Conservation (phyloP, 2,329 filamentous ascomycete species). For the Xylariaceae sp. region DNA sequence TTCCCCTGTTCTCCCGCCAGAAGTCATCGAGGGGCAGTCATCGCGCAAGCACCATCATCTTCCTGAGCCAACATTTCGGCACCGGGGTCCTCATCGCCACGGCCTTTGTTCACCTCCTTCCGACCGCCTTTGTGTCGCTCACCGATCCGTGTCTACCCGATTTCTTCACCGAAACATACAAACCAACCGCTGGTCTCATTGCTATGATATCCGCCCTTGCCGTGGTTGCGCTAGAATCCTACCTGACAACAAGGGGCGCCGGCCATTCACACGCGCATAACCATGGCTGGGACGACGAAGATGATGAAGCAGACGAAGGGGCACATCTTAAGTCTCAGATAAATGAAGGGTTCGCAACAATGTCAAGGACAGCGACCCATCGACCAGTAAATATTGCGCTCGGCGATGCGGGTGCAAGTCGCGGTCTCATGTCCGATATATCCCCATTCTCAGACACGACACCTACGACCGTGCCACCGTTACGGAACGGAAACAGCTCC, state of each 20-base stretch:
- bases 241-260: constrained; percentile 69
- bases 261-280: constrained; percentile 58
- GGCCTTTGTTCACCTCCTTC: constrained; percentile 74
- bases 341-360: constrained; percentile 37
- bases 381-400: constrained; percentile 49
- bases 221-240: constrained; percentile 84
- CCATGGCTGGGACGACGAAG: constrained; percentile 46
- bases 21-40: constrained; percentile 46
- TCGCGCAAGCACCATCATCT: constrained; percentile 57
- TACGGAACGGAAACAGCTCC: constrained; percentile 18
- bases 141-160: constrained; percentile 68
- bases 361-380: constrained; percentile 37
- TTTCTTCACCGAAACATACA: constrained; percentile 76
- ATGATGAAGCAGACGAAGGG: constrained; percentile 34
- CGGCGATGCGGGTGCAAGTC: constrained; percentile 47
- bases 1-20: constrained; percentile 62
- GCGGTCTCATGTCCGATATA: constrained; percentile 55
- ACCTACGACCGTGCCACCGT: constrained; percentile 33
- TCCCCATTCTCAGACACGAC: constrained; percentile 57
- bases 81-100: constrained; percentile 84
- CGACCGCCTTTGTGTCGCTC: constrained; percentile 62
- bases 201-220: constrained; percentile 78
- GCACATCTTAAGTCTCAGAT: constrained; percentile 27
- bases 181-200: constrained; percentile 73
- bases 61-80: constrained; percentile 69